Conservation (phyloP, 2,329 filamentous ascomycete species). For the Cordyceps cateniannulata region DNA sequence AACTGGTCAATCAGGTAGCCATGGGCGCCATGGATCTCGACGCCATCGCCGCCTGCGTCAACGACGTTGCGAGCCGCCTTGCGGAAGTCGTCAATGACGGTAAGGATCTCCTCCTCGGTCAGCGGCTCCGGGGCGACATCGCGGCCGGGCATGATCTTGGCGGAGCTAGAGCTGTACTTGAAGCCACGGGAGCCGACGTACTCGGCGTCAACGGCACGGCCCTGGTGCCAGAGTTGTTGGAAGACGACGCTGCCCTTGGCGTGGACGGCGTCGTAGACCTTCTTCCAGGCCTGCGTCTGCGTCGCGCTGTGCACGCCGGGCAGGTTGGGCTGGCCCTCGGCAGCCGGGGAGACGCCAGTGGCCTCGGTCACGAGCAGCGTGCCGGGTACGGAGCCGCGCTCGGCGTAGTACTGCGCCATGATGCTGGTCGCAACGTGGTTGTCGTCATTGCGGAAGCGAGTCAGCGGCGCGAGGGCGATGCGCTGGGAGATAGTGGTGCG, state of each 20-base stretch:
- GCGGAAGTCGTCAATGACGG: slow-evolving; percentile 53
- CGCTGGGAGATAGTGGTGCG: slow-evolving; percentile 32
- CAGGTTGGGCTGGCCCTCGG: slow-evolving; percentile 27
- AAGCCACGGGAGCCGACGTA: slow-evolving; percentile 23
- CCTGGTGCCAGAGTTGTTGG: slow-evolving; percentile 56
- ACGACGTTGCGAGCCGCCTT: slow-evolving; percentile 48
- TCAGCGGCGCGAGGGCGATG: slow-evolving; percentile 50
- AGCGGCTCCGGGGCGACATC: slow-evolving; percentile 53
- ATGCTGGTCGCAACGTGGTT: slow-evolving; percentile 21
- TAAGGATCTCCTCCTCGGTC: slow-evolving; percentile 57
- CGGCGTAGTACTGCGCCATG: slow-evolving; percentile 37
- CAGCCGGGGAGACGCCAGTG: slow-evolving; percentile 33
- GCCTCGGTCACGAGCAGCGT: slow-evolving; percentile 39
- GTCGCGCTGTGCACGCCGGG: slow-evolving; percentile 50
- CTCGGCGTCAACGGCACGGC: slow-evolving; percentile 32
- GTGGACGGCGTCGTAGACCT: slow-evolving; percentile 55
- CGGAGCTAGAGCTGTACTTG: slow-evolving; percentile 6
- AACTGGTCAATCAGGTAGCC: slow-evolving; percentile 57
- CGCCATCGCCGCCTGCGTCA: slow-evolving; percentile 60
- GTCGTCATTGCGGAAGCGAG: slow-evolving; percentile 42
- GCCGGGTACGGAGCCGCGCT: slow-evolving; percentile 37
- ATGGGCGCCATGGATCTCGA: slow-evolving; percentile 52
- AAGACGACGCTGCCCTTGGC: slow-evolving; percentile 52
- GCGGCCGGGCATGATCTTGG: slow-evolving; percentile 38
- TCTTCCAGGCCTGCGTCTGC: slow-evolving; percentile 54